Conservation (phyloP, 2,329 filamentous ascomycete species). For the Microthyrium microscopicum region DNA sequence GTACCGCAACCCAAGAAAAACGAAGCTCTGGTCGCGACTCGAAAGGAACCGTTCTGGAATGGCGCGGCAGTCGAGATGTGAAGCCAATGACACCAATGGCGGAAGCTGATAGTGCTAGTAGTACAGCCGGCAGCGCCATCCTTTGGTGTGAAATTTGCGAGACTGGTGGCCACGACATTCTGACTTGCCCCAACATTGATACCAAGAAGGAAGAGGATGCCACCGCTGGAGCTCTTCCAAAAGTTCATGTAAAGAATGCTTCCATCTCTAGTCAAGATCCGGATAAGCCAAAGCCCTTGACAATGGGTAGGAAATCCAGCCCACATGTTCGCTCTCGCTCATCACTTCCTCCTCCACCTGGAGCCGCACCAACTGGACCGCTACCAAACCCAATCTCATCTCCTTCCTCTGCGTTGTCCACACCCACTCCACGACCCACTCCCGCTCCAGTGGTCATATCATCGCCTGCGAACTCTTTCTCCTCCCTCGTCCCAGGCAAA, state of each 20-base stretch:
- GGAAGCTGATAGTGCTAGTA: conserved; percentile 41
- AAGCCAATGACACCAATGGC: conserved; percentile 49
- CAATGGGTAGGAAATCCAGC: background rate
- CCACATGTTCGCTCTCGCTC: conserved; percentile 1
- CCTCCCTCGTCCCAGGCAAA: conserved; percentile 17
- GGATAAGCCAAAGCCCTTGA: conserved; percentile 7
- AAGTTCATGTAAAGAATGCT: conserved; percentile 1
- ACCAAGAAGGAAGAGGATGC: conserved; percentile 8
- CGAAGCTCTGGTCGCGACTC: conserved; percentile 48
- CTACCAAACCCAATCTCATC: conserved; percentile 19
- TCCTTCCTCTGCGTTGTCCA: conserved; percentile 12
- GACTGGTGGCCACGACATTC: conserved; percentile 76
- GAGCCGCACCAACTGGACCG: conserved; percentile 11
- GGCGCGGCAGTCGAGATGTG: conserved; percentile 32
- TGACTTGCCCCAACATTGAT: conserved; percentile 74
- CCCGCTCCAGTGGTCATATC: conserved; percentile 2
- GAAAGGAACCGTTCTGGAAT: conserved; percentile 42
- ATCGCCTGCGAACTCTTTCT: too few relatives aligned
- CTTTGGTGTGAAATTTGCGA: conserved; percentile 96
- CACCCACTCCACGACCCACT: background rate
- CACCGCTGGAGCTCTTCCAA: conserved; percentile 1
- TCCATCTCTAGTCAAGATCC: conserved; percentile 7
- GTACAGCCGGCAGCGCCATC: conserved; percentile 50
- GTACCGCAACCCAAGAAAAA: conserved; percentile 29
- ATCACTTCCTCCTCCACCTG: conserved; percentile 7